Evolutionary conservation across 2,329 filamentous ascomycete species (phyloP).

Genomic region (Cladophialophora chaetospira): DNA sequence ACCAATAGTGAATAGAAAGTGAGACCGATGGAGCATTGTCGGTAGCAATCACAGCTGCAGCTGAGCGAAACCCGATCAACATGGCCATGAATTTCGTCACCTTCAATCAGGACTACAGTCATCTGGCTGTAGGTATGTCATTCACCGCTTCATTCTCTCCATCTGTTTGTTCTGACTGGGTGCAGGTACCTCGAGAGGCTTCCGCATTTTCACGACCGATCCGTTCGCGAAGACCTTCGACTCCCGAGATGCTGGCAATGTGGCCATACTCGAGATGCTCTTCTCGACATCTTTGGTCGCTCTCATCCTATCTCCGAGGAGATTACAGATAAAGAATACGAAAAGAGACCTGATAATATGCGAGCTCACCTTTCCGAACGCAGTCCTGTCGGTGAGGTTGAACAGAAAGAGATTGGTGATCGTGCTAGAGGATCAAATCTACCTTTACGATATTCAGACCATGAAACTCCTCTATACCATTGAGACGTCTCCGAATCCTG

Average conservation of each 20-base stretch:
- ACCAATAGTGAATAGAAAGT: background rate
- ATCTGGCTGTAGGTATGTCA: slow-evolving; percentile 82
- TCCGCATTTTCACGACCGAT: slow-evolving; percentile 95
- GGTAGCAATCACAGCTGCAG: slow-evolving; percentile 16
- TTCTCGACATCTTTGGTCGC: slow-evolving; percentile 97
- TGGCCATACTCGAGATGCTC: slow-evolving; percentile 96
- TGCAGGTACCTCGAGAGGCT: slow-evolving; percentile 85
- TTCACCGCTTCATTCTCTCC: background rate
- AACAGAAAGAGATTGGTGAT: slow-evolving; percentile 94
- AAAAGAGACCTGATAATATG: slow-evolving; percentile 83
- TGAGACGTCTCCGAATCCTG: slow-evolving; percentile 86
- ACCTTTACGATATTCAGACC: slow-evolving; percentile 97
- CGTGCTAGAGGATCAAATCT: slow-evolving; percentile 92
- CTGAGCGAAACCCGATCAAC: slow-evolving; percentile 34
- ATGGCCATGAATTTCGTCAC: slow-evolving; percentile 97
- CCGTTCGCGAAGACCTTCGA: slow-evolving; percentile 95
- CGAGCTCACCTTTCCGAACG: slow-evolving; percentile 97
- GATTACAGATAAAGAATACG: slow-evolving; percentile 95
- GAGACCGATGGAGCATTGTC: slow-evolving; percentile 2
- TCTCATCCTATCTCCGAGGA: slow-evolving; percentile 84
- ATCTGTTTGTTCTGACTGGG: slow-evolving; percentile 20
- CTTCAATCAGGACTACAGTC: slow-evolving; percentile 98
- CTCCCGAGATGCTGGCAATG: slow-evolving; percentile 83
- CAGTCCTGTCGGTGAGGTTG: slow-evolving; percentile 87
- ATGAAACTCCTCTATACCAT: slow-evolving; percentile 95